Conservation (phyloP, 179 eudicot species). For the Silene noctiflora region DNA sequence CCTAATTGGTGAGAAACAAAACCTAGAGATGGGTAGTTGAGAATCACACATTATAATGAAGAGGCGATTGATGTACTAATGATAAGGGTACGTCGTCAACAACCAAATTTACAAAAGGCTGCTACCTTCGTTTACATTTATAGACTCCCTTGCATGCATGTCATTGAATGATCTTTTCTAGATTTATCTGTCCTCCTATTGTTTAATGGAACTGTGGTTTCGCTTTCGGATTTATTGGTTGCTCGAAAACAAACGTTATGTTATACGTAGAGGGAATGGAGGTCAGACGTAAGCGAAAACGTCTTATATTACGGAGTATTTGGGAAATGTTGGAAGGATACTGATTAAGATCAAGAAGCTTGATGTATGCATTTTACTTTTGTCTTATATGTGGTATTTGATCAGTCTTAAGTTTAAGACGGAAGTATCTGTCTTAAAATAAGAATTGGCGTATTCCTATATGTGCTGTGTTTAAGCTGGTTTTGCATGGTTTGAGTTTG, state of each 20-base stretch:
- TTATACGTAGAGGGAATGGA: no score
- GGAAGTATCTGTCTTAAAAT: no score
- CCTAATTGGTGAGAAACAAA: neutral
- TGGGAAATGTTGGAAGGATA: neutral
- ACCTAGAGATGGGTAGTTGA: slow-evolving; percentile 8
- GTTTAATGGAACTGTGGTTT: neutral
- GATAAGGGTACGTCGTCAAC: slow-evolving; percentile 1
- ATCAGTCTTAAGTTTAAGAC: no score
- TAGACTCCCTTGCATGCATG: slow-evolving; percentile 11
- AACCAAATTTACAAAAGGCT: slow-evolving; percentile 11
- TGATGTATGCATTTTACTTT: no score
- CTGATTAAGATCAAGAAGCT: no score
- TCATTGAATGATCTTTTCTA: neutral
- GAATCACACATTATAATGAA: neutral
- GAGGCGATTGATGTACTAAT: neutral
- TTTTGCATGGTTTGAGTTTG: neutral
- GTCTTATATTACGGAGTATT: no score
- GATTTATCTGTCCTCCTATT: neutral
- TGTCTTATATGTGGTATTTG: no score
- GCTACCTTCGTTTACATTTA: neutral
- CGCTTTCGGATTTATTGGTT: neutral
- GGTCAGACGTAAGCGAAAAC: no score
- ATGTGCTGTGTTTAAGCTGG: neutral
- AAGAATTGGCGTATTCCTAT: no score
- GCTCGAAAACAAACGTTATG: neutral